Conservation (phyloP, 495 filamentous ascomycete species). For the Penicillium turbatum region DNA sequence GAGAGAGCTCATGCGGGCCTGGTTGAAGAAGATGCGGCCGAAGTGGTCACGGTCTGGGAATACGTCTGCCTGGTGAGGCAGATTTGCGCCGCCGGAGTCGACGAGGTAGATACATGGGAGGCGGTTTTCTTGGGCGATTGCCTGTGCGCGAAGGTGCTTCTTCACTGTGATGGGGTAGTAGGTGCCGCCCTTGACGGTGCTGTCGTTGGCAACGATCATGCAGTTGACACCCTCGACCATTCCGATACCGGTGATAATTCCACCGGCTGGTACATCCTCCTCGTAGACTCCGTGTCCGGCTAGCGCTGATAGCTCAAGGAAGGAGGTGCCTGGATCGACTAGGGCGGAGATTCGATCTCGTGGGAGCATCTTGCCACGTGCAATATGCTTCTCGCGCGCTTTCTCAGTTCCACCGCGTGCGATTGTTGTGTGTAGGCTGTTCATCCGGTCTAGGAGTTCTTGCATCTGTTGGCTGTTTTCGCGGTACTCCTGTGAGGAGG, state of each 20-base stretch:
- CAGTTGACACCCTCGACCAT: conserved; percentile 87
- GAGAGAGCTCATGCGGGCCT: conserved; percentile 76
- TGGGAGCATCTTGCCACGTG: conserved; percentile 88
- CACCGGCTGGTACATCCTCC: conserved; percentile 80
- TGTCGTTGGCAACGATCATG: conserved; percentile 95
- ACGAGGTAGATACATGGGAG: conserved; percentile 91
- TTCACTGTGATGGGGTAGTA: conserved; percentile 98
- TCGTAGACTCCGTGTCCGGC: conserved; percentile 85
- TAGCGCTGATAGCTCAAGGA: conserved; percentile 84
- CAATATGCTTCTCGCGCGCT: conserved; percentile 83
- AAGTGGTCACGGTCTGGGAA: conserved; percentile 96
- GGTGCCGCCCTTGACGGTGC: conserved; percentile 97
- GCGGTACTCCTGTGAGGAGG: conserved; percentile 68
- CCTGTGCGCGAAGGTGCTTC: conserved; percentile 93
- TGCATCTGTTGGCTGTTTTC: conserved; percentile 80
- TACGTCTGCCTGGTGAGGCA: conserved; percentile 93
- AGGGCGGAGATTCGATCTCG: conserved; percentile 84
- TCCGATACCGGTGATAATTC: conserved; percentile 91
- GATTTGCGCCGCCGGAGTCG: conserved; percentile 92
- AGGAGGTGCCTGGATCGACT: conserved; percentile 83
- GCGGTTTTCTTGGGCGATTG: conserved; percentile 83
- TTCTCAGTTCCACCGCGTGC: conserved; percentile 75
- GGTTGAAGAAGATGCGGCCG: conserved; percentile 97
- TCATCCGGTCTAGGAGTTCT: conserved; percentile 61
- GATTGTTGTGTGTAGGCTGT: conserved; percentile 63